These are phyloP conservation scores for Aspergillus unguis DNA, from an alignment of 2,329 filamentous ascomycete genomes.

Conservation along the genomic window DNA sequence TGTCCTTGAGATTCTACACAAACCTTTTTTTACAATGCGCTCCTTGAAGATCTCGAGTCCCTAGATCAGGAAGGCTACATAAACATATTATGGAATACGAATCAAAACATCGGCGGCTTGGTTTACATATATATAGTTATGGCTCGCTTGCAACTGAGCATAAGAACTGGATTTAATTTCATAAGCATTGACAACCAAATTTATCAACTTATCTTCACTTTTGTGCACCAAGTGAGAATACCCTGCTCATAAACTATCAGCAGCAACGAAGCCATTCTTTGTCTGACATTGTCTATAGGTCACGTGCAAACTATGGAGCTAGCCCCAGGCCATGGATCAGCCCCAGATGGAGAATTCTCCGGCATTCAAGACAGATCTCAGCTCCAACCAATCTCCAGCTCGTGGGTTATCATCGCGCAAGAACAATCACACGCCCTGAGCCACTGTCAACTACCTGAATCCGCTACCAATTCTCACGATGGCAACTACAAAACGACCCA, in stretches of 20 bases:
- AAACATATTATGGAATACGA: too few relatives aligned
- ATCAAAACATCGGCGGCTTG: too few relatives aligned
- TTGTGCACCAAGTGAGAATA: too few relatives aligned
- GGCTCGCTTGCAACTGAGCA: too few relatives aligned
- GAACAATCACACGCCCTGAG: not conserved
- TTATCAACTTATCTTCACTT: too few relatives aligned
- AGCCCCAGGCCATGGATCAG: slow-evolving; percentile 4
- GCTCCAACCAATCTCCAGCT: not conserved
- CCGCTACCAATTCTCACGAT: not conserved
- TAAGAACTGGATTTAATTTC: too few relatives aligned
- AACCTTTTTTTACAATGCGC: too few relatives aligned
- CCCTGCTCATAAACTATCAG: not conserved
- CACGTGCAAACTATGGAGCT: slow-evolving; percentile 3
- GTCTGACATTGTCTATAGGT: not conserved
- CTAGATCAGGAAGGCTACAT: too few relatives aligned
- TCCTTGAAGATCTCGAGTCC: too few relatives aligned
- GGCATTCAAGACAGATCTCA: slow-evolving; percentile 10
- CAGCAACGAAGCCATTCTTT: not conserved
- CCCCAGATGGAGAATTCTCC: slow-evolving; percentile 1
- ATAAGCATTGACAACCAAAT: too few relatives aligned
- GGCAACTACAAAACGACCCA: slow-evolving; percentile 25
- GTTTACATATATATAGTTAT: too few relatives aligned
- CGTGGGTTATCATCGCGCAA: slow-evolving; percentile 13
- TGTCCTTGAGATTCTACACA: too few relatives aligned
- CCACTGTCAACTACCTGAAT: not conserved